These are phyloP conservation scores for Ormosia semicastrata DNA, from an alignment of 306 rosid species.

Conservation along the genomic window DNA sequence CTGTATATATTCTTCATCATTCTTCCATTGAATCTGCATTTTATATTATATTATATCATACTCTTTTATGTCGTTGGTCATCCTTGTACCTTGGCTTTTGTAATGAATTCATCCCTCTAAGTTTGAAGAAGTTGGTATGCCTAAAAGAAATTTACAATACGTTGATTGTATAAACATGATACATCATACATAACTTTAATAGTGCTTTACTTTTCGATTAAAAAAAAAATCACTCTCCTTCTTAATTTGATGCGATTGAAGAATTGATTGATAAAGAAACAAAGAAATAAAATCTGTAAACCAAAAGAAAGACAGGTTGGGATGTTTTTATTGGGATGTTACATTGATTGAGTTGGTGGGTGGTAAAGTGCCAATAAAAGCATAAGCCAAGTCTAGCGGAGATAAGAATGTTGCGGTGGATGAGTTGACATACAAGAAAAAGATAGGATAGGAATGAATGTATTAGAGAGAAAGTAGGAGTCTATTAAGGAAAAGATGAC, in stretches of 20 bases:
- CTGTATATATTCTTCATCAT: not conserved
- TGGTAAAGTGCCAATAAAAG: not conserved
- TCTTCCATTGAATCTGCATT: not conserved
- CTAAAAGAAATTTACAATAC: not conserved
- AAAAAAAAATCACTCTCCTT: not conserved
- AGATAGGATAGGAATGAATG: not conserved
- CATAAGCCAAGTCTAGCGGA: not conserved
- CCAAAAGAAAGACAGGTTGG: not conserved
- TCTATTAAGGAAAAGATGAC: not conserved
- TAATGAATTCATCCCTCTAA: not conserved
- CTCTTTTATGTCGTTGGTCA: not conserved
- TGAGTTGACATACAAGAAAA: not conserved
- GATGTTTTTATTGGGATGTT: not conserved
- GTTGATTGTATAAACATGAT: not conserved
- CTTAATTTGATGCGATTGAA: not conserved
- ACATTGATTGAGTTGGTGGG: not conserved
- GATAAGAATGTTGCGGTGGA: not conserved
- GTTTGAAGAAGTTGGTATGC: not conserved
- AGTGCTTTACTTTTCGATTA: not conserved
- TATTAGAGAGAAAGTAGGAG: not conserved
- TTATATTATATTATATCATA: too few relatives aligned
- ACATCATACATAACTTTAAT: not conserved
- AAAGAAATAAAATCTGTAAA: not conserved
- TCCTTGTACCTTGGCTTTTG: not conserved
- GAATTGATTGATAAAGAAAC: not conserved